Evolutionary conservation across 1,284 basidiomycete species (phyloP), one percentile per base, ranked within the genome.

Genomic region (Melampsora americana): DNA sequence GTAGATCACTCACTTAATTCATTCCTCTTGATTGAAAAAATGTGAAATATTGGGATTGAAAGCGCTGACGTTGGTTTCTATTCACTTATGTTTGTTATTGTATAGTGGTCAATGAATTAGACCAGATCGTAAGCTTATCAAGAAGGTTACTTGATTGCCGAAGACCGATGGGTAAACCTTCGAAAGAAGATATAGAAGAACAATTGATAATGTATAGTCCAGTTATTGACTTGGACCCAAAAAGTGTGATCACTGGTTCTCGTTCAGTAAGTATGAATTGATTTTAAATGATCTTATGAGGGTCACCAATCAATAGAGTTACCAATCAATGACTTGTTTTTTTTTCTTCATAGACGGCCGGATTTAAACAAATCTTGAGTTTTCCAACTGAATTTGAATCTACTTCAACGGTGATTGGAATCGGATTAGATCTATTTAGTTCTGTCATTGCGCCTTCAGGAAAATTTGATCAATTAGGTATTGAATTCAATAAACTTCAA

Each of bases 401-500:
- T 5, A 97, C 94, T 0, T 91, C 92, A 0, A 84, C 96, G n/a
- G 87, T 98, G 12, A 89, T 97, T 79, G 89, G 89, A 0, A 89
- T 89, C 79, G 94, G 94, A 5, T 86, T 94, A 18, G 95, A 98
- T 83, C 85, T 95, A 78, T 95, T 97, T 86, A 84, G 88, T 39
- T 91, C 91, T 6, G 87, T 92, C 18, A 86, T 93, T 4, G 87
- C 92, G 50, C 93, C 96, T 0, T 93, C 91, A 2, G 89, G 89
- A 32, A 93, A 92, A 32, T 99, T 99, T 81, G 95, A 99, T 81
- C 89, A 95, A n/a, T 87, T 96, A 16, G 92, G 87, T 81, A 89
- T 92, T 83, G 88, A 86, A 81, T 99, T 99, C 84, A 98, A 98
- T 85, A 97, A 98, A 85, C 85, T 85, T 0, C 95, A 99, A 83